These are phyloP conservation scores for Candida fluviatilis DNA, from an alignment of 805 yeast species.

Conservation along the genomic window DNA sequence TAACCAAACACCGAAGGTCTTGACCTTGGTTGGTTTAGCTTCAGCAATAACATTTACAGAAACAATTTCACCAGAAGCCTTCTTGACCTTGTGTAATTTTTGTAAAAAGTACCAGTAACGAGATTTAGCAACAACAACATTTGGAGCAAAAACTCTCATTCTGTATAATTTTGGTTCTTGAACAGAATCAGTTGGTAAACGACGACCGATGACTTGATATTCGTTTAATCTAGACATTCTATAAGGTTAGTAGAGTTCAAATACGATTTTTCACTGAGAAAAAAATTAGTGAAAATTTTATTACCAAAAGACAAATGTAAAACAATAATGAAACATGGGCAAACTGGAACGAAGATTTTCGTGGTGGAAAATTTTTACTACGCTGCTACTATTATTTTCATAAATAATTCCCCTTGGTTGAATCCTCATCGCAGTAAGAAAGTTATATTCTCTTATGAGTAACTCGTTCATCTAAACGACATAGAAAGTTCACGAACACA, in stretches of 20 bases:
- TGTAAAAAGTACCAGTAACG: conserved; percentile 99
- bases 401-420: no score
- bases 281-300: background rate
- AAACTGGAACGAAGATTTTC: no score
- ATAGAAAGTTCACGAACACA: background rate
- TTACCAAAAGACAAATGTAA: background rate
- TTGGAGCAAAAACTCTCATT: conserved; percentile 99
- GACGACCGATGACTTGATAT: conserved; percentile 99
- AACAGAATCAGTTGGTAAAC: conserved; percentile 97
- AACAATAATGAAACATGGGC: background rate
- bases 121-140: conserved; percentile 98
- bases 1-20: conserved; percentile 99
- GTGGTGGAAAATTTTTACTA: no score
- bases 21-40: conserved; percentile 97
- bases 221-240: conserved; percentile 93
- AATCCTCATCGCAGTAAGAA: no score
- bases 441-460: no score
- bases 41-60: conserved; percentile 88
- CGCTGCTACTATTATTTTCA: no score
- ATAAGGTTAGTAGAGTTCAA: conserved; percentile 27
- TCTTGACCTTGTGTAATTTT: conserved; percentile 98
- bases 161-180: conserved; percentile 99
- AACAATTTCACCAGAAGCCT: conserved; percentile 99
- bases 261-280: background rate
- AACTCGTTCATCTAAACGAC: no score